Percentiles rank a stretch among this genome's conserved stretches.
Conservation (phyloP, 345 rosid genomes). For the Aethionema arabicum region DNA sequence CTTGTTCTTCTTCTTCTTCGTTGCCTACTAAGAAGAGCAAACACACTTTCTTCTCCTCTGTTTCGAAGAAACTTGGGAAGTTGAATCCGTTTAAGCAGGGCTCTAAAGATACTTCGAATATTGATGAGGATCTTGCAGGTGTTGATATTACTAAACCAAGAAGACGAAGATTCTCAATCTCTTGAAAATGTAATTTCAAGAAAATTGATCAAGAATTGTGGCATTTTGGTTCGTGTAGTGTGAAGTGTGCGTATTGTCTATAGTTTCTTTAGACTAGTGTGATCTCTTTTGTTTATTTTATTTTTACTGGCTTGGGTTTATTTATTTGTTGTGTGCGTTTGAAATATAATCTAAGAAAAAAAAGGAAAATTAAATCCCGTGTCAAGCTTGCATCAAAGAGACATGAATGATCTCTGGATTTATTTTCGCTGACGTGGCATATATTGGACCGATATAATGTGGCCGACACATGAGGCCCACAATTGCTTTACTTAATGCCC, state of each 20-base stretch:
- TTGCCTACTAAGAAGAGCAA: slow-evolving; percentile 35
- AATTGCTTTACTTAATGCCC: no score
- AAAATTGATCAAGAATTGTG: slow-evolving; percentile 12
- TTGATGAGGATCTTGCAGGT: slow-evolving; percentile 49
- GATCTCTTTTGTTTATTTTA: neutral
- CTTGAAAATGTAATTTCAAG: slow-evolving; percentile 31
- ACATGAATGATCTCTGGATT: no score
- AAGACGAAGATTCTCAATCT: slow-evolving; percentile 88
- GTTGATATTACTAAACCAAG: slow-evolving; percentile 79
- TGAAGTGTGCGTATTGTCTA: slow-evolving; percentile 20
- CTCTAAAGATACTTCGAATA: slow-evolving; percentile 76
- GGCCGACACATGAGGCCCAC: no score
- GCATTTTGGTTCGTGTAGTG: slow-evolving; percentile 5
- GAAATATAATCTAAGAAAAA: neutral
- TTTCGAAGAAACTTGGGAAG: slow-evolving; percentile 86
- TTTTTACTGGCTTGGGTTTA: neutral
- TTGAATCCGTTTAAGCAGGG: slow-evolving; percentile 83
- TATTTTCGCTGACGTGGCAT: no score
- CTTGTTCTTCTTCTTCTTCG: slow-evolving; percentile 33
- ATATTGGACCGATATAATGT: no score
- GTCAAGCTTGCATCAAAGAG: no score
- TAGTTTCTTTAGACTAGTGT: slow-evolving; percentile 20
- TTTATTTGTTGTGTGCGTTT: slow-evolving; percentile 8
- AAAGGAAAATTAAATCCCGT: no score
- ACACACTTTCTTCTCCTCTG: slow-evolving; percentile 63